phyloP scores from a whole-genome alignment of 1,139 yeast genomes.

The Kluyveromyces sp. region DNA sequence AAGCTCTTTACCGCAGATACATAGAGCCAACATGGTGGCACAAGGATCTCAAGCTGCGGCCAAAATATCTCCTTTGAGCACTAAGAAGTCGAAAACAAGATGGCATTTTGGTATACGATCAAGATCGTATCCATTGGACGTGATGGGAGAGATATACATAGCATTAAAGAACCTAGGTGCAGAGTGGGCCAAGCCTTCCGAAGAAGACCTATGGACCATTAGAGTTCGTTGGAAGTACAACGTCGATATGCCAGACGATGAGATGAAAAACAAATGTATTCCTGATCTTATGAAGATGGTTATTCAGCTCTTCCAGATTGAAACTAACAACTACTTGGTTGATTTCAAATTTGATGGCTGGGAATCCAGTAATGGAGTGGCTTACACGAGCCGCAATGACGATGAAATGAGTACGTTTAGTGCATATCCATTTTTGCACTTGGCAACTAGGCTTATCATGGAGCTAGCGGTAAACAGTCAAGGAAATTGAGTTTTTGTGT shows the following conservation, averaged over 20 bases:
- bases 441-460: conserved; percentile 89
- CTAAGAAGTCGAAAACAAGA: conserved; percentile 84
- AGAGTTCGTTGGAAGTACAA: conserved; percentile 87
- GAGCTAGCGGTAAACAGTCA: conserved; percentile 88
- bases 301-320: conserved; percentile 89
- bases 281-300: conserved; percentile 96
- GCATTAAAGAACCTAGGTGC: conserved; percentile 93
- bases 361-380: conserved; percentile 45
- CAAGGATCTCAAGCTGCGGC: conserved; percentile 40
- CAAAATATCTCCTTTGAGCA: conserved; percentile 64
- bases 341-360: conserved; percentile 98
- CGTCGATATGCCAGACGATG: conserved; percentile 28
- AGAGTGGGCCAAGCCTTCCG: conserved; percentile 93
- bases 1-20: conserved; percentile 88
- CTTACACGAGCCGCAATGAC: conserved; percentile 34
- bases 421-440: conserved; percentile 89
- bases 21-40: conserved; percentile 85
- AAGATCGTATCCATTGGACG: conserved; percentile 92
- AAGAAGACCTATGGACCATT: conserved; percentile 93
- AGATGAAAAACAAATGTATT: conserved; percentile 23
- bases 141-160: conserved; percentile 96
- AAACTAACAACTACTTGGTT: conserved; percentile 89
- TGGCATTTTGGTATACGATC: conserved; percentile 99
- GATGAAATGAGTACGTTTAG: conserved; percentile 80
- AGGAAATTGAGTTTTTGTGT: conserved; percentile 21